These are phyloP conservation scores for Eremothecium gossypii DNA, from an alignment of 1,139 yeast species.

Conservation along the genomic window DNA sequence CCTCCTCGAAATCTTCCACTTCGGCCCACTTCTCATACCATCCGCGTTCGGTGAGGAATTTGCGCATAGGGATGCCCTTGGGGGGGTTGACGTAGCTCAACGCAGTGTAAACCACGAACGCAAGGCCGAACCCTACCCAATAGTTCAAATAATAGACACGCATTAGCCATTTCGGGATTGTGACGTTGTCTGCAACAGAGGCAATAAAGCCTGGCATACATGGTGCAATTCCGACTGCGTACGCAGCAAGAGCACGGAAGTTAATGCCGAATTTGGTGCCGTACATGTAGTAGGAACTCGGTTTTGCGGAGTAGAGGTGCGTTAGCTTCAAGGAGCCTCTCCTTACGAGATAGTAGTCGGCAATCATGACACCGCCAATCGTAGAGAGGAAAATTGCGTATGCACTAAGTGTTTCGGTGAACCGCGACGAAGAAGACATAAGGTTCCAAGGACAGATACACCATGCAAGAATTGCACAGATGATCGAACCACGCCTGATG, in stretches of 20 bases:
- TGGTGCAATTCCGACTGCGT: slow-evolving; percentile 66
- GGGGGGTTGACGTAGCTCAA: slow-evolving; percentile 50
- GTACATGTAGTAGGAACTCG: slow-evolving; percentile 48
- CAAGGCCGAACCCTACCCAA: slow-evolving; percentile 60
- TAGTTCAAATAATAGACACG: slow-evolving; percentile 63
- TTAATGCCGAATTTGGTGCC: slow-evolving; percentile 53
- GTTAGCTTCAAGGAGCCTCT: slow-evolving; percentile 60
- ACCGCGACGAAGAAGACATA: slow-evolving; percentile 60
- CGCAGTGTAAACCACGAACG: slow-evolving; percentile 43
- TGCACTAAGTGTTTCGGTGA: slow-evolving; percentile 77
- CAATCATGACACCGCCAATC: slow-evolving; percentile 73
- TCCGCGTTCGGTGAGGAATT: slow-evolving; percentile 41
- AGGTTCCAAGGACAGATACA: slow-evolving; percentile 87
- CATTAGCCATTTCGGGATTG: slow-evolving; percentile 55
- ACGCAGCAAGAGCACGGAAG: slow-evolving; percentile 74
- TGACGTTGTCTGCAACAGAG: slow-evolving; percentile 61
- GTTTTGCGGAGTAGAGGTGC: slow-evolving; percentile 47
- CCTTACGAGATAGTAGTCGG: slow-evolving; percentile 69
- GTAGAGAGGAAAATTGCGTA: slow-evolving; percentile 81
- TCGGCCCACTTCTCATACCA: slow-evolving; percentile 56
- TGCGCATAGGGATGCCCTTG: slow-evolving; percentile 46
- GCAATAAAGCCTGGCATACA: slow-evolving; percentile 87
- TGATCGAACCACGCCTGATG: slow-evolving; percentile 72
- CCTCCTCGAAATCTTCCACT: slow-evolving; percentile 54
- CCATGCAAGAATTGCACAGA: slow-evolving; percentile 71